Percentiles rank a stretch among this genome's conserved stretches.
These are phyloP conservation scores for Acrocalymma vagum DNA, from an alignment of 2,329 filamentous ascomycete genomes.

Conservation along the genomic window DNA sequence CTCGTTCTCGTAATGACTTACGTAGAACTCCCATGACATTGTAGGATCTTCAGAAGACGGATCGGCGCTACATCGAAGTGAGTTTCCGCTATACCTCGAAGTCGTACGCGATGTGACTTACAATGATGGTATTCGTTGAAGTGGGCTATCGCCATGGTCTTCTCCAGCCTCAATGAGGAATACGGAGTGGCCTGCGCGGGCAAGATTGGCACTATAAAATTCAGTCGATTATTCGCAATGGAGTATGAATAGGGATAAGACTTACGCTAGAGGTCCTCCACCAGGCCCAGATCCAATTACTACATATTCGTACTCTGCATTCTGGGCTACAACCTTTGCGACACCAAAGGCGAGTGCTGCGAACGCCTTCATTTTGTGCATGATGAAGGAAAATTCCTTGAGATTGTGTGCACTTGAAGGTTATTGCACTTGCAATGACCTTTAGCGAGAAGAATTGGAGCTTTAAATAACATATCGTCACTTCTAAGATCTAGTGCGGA, in stretches of 20 bases:
- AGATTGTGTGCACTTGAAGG: too few relatives aligned
- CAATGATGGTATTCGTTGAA: slow-evolving; percentile 35
- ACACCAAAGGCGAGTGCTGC: slow-evolving; percentile 13
- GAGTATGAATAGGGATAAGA: slow-evolving; percentile 28
- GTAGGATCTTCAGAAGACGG: slow-evolving; percentile 58
- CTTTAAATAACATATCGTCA: too few relatives aligned
- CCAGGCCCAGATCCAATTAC: slow-evolving; percentile 67
- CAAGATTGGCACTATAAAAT: slow-evolving; percentile 49
- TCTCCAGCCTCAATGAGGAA: slow-evolving; percentile 65
- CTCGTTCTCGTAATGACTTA: slow-evolving; percentile 63
- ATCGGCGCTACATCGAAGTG: slow-evolving; percentile 58
- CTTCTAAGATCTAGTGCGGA: too few relatives aligned
- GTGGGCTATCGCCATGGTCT: slow-evolving; percentile 55
- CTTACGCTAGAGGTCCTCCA: slow-evolving; percentile 61
- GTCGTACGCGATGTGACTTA: slow-evolving; percentile 61
- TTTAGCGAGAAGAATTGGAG: too few relatives aligned
- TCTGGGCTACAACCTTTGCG: too few relatives aligned
- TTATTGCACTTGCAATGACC: too few relatives aligned
- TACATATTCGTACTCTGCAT: slow-evolving; percentile 62
- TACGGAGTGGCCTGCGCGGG: slow-evolving; percentile 62
- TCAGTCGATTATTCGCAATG: background rate
- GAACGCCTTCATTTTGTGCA: slow-evolving; percentile 11
- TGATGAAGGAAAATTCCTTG: too few relatives aligned
- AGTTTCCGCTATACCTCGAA: slow-evolving; percentile 45
- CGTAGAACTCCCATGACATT: slow-evolving; percentile 67